Evolutionary conservation across 208 protist genomes (phyloP), one percentile per base, ranked within the genome.

Genomic region (Crithidia bombi): DNA sequence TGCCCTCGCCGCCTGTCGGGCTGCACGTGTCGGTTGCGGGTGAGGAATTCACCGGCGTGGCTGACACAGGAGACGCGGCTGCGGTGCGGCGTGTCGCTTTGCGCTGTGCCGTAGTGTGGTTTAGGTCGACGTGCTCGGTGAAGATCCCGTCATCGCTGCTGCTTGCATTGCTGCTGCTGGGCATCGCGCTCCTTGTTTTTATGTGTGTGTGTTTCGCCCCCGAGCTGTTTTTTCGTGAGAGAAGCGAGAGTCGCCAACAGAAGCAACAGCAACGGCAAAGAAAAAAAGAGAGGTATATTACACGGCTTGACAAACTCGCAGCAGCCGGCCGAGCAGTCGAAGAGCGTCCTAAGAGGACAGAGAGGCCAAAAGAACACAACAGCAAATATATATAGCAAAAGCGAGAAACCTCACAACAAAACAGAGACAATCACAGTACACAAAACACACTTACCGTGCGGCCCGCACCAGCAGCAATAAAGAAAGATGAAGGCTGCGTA

Each of bases 111-210:
- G 43, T 14, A 21, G 30, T 46, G 21, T 63, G 54, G 3, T 57
- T 56, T 21, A 78, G 32, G 30, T 65, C 55, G 7, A 78, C 66
- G 14, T 19, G 65, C 14, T 63, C 47, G 9, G 66, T 78, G 61
- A 78, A 78, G 35, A 78, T 69, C 43, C 32, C 52, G 25, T 73
- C 73, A 47, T 78, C 65, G 47, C 65, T 73, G 66, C 58, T 67
- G 49, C 65, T 78, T 21, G 52, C 44, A 36, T 19, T 46, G 28
- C 54, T 69, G 51, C 41, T 38, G 44, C 26, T 57, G 33, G 44
- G 4, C 47, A 36, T 49, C 51, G 1, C 49, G 9, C 32, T 5
- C 14, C 4, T 54, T 67, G n/a, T 54, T 56, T 44, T 11, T 56
- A 46, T 54, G 1, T 30, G 12, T 15, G 23, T 26, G 12, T 28